phyloP scores from a whole-genome alignment of 257 asterid species.

The Nicotiana otophora region DNA sequence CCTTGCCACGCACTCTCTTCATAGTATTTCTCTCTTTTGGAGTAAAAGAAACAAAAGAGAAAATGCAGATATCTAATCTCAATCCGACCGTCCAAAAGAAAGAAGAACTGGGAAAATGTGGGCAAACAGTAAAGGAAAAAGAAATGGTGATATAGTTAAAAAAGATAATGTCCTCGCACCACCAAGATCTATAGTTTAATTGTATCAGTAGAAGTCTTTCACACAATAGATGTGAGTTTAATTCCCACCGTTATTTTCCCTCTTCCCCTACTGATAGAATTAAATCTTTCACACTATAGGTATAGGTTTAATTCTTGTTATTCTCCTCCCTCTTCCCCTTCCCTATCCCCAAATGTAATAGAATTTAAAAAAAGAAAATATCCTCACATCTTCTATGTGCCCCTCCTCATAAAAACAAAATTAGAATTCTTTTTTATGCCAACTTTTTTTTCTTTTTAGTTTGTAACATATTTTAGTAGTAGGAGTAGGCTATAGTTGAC shows the following conservation, averaged over 20 bases:
- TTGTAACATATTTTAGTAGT: neutral
- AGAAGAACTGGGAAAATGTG: neutral
- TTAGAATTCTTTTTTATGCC: neutral
- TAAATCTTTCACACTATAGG: neutral
- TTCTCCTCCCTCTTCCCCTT: neutral
- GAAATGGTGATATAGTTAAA: neutral
- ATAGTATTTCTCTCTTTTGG: neutral
- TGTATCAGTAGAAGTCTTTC: too few species aligned
- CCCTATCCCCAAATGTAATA: neutral
- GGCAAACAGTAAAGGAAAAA: too few species aligned
- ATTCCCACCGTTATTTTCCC: neutral
- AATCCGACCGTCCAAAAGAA: neutral
- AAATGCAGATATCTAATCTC: neutral
- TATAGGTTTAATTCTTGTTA: neutral
- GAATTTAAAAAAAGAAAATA: neutral
- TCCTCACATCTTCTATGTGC: neutral
- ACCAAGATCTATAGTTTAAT: neutral
- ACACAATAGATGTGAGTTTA: neutral
- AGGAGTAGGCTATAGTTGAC: neutral
- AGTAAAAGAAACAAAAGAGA: neutral
- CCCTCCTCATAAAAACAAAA: neutral
- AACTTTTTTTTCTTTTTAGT: neutral
- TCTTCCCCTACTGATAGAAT: too few species aligned
- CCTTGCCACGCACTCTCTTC: constrained; percentile 23
- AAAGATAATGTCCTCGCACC: neutral